Percentiles rank a stretch among this genome's conserved stretches.
phyloP scores from a whole-genome alignment of 2,329 filamentous ascomycete species.

The Lasiodiplodia sp. region DNA sequence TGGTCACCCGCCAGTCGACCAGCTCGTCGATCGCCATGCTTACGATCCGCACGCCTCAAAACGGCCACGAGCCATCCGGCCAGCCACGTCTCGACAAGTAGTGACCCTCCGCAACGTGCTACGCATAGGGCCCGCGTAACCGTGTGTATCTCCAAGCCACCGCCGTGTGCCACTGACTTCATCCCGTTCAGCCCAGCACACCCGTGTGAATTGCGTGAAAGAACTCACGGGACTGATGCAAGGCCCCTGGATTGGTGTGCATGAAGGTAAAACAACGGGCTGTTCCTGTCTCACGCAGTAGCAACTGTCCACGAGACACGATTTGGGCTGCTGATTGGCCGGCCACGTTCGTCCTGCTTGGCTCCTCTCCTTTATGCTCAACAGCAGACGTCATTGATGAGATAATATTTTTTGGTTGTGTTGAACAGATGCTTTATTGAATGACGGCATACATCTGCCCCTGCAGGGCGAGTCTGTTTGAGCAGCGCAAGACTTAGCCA shows the following conservation, averaged over 20 bases:
- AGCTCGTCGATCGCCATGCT: constrained; percentile 2
- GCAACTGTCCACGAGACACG: not conserved
- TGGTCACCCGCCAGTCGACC: not conserved
- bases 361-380: not conserved
- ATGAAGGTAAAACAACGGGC: not conserved
- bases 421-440: not conserved
- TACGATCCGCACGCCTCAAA: constrained; percentile 3
- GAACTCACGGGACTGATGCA: not conserved
- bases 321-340: not conserved
- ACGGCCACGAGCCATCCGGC: not conserved
- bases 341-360: not conserved
- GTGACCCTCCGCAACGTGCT: not conserved
- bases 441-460: not conserved
- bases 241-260: not conserved
- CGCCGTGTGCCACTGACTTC: not conserved
- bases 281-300: not conserved
- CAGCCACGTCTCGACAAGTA: not conserved
- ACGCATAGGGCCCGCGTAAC: constrained; percentile 2
- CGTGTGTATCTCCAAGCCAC: not conserved
- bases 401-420: not conserved
- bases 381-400: not conserved
- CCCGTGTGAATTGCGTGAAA: too few relatives aligned
- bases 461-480: not conserved
- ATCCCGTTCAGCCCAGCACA: not conserved
- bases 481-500: not conserved